Conservation (phyloP, 208 protist species). For the Trypanosoma platydactyli region DNA sequence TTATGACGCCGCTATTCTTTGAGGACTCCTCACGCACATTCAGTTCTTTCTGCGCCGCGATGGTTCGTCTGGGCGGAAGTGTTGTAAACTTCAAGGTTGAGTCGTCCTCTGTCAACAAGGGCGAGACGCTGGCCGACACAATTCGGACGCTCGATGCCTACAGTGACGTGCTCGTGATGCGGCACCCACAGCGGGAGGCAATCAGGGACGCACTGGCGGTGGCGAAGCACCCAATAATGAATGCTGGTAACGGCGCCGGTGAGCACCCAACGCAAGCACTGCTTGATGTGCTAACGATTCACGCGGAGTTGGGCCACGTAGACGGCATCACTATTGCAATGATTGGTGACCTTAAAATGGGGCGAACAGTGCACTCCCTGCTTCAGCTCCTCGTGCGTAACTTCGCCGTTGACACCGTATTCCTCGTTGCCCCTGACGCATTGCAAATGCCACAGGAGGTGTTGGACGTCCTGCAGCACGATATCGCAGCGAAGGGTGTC, state of each 20-base stretch:
- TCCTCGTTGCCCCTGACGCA: slow-evolving; percentile 87
- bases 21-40: slow-evolving; percentile 83
- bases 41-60: slow-evolving; percentile 80
- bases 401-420: slow-evolving; percentile 74
- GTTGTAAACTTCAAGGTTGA: slow-evolving; percentile 85
- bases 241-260: slow-evolving; percentile 96
- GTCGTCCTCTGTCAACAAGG: slow-evolving; percentile 81
- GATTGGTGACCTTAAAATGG: slow-evolving; percentile 97
- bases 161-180: slow-evolving; percentile 95
- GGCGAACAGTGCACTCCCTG: slow-evolving; percentile 97
- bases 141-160: slow-evolving; percentile 88
- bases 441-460: slow-evolving; percentile 91
- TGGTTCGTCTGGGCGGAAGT: slow-evolving; percentile 77
- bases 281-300: slow-evolving; percentile 97
- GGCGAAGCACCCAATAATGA: slow-evolving; percentile 91
- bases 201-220: slow-evolving; percentile 66
- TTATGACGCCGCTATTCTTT: slow-evolving; percentile 89
- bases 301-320: slow-evolving; percentile 89
- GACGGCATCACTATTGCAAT: slow-evolving; percentile 94
- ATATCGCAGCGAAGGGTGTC: slow-evolving; percentile 48
- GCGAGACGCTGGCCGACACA: slow-evolving; percentile 84
- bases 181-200: slow-evolving; percentile 92
- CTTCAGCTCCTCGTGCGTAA: slow-evolving; percentile 91
- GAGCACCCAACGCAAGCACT: slow-evolving; percentile 98
- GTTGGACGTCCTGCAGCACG: slow-evolving; percentile 51